Base-by-base conservation (phyloP, 306 rosid genomes). In the Pyrus communis region DNA sequence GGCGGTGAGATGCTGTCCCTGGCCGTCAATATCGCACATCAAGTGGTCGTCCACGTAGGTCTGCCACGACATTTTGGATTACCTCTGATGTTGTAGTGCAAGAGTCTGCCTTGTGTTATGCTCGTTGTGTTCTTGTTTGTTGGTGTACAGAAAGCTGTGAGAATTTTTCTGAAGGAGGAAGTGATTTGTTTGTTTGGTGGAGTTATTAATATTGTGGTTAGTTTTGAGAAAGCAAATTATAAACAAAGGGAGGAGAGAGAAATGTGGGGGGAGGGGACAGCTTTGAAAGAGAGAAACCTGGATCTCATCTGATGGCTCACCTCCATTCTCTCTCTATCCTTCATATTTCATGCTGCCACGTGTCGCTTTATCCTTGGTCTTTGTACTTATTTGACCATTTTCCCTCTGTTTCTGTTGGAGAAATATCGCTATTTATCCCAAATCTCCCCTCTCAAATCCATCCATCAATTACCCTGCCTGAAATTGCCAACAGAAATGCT, bases 11-110 rank as follows among this genome's bases (percentile, higher is more conserved):
- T 84, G 88, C 25, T 91, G 91, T 51, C 97, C 93, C 0, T 87
- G 84, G 80, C 94, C 97, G 30, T 94, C 98, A 17, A 88, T 86
- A 69, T 93, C 98, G 78, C 98, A 93, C 97, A 93, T 90, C 97
- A 93, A 85, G 77, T 93, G 98, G 0, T 93, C 98, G 73, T 93
- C 98, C 2, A 93, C 98, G 55, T 93, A 93, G 2, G 98, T 81
- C 82, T 93, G 97, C 98, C 97, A 93, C 84, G 98, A 93, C 98
- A 93, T 93, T 76, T 84, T 84, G 19, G 10, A n/a, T 55, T 38
- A 4, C 8, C 31, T 30, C 15, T 64, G 43, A 3, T 31, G 19
- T 15, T 31, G 43, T 4, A 38, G 5, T 25, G 33, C 28, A 25
- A 18, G 13, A 17, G 5, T 19, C 40, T 45, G 12, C 40, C 33